Conservation (phyloP, 768 basidiomycete genomes). For the Termitomyces sp. region DNA sequence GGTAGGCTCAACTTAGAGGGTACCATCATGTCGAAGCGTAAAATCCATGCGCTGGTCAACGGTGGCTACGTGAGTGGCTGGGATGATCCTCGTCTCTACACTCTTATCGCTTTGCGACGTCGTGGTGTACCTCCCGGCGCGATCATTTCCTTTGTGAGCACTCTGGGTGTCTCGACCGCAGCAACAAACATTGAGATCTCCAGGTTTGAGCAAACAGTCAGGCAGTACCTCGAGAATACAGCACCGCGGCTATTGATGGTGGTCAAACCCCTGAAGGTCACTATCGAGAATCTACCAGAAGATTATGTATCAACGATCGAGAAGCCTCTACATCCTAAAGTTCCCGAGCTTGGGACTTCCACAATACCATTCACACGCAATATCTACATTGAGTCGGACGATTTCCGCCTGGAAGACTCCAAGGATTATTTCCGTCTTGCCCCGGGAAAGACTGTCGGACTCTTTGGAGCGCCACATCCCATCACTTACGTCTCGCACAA, state of each 20-base stretch:
- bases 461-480: conserved; percentile 89
- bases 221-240: conserved; percentile 84
- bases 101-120: conserved; percentile 90
- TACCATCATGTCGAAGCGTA: conserved; percentile 95
- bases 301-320: conserved; percentile 80
- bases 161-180: conserved; percentile 89
- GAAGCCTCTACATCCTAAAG: conserved; percentile 93
- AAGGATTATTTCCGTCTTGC: conserved; percentile 97
- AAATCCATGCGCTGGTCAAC: conserved; percentile 84
- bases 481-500: conserved; percentile 92
- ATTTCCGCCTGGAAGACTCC: conserved; percentile 89
- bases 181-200: conserved; percentile 78
- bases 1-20: conserved; percentile 91
- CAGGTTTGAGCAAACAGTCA: conserved; percentile 87
- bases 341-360: conserved; percentile 79
- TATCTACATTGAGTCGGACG: conserved; percentile 88
- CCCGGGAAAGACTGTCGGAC: conserved; percentile 94
- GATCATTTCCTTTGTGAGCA: conserved; percentile 87
- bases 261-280: conserved; percentile 83
- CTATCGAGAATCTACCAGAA: conserved; percentile 85
- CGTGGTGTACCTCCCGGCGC: conserved; percentile 97
- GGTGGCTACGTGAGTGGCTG: conserved; percentile 83
- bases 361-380: conserved; percentile 82
- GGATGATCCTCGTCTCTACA: conserved; percentile 98
- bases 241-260: conserved; percentile 92